Evolutionary conservation across 805 yeast species (phyloP).

Genomic region (Myxozyma kluyveri): DNA sequence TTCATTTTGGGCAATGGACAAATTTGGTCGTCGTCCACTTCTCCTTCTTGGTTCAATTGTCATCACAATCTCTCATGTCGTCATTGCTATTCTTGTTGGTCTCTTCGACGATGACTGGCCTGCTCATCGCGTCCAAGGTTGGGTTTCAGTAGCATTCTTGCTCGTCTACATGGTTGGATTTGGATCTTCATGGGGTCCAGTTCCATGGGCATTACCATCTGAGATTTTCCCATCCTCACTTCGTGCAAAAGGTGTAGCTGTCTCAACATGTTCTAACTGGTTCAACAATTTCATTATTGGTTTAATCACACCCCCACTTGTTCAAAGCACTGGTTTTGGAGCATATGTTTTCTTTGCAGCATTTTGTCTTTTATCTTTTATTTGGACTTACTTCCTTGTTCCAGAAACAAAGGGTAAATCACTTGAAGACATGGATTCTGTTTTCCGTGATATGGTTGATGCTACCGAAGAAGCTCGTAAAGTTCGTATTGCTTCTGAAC

Average conservation of each 20-base stretch:
- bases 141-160: conserved; percentile 27
- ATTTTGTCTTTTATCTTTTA: background rate
- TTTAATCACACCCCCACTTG: conserved; percentile 27
- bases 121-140: conserved; percentile 33
- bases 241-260: conserved; percentile 65
- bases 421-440: conserved; percentile 4
- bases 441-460: background rate
- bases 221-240: conserved; percentile 63
- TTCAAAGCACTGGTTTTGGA: background rate
- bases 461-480: background rate
- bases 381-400: conserved; percentile 4
- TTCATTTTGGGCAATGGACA: conserved; percentile 43
- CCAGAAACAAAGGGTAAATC: background rate
- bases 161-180: conserved; percentile 28
- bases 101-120: conserved; percentile 43
- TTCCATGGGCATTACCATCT: conserved; percentile 58
- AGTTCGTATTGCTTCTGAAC: background rate
- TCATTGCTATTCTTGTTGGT: conserved; percentile 38
- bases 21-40: conserved; percentile 62
- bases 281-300: conserved; percentile 44
- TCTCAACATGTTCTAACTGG: conserved; percentile 63
- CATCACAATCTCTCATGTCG: conserved; percentile 48
- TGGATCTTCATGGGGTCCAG: conserved; percentile 26
- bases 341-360: background rate
- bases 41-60: conserved; percentile 54